Percentiles rank a stretch among this genome's conserved stretches.
phyloP scores from a whole-genome alignment of 163 green algal species.

The Scenedesmus sp. region DNA sequence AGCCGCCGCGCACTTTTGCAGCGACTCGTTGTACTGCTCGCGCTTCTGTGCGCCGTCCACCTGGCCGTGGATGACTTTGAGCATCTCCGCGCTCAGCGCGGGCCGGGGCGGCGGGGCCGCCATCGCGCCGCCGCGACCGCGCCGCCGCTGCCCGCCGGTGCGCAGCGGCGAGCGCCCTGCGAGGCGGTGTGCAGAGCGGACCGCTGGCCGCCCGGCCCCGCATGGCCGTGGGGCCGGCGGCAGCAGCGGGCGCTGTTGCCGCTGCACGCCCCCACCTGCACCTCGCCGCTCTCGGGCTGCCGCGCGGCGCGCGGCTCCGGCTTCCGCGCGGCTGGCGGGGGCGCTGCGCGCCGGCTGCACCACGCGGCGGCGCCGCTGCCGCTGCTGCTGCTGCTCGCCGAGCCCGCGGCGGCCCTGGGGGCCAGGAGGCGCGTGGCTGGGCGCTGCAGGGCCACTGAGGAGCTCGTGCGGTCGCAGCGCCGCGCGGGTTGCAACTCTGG shows the following conservation, averaged over 20 bases:
- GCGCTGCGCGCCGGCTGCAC: too few species aligned
- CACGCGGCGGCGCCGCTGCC: too few species aligned
- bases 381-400: too few species aligned
- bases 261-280: not conserved
- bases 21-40: constrained; percentile 54
- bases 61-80: constrained; percentile 58
- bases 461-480: too few species aligned
- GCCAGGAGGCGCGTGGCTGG: too few species aligned
- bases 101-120: too few species aligned
- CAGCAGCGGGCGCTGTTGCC: not conserved
- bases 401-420: too few species aligned
- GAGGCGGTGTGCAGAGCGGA: not conserved
- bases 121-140: not conserved
- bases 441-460: too few species aligned
- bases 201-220: not conserved
- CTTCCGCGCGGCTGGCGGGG: too few species aligned
- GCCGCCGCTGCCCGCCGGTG: not conserved
- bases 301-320: too few species aligned
- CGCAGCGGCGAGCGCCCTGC: not conserved
- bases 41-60: constrained; percentile 56
- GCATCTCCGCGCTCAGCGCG: constrained; percentile 49
- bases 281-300: too few species aligned
- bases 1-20: constrained; percentile 49
- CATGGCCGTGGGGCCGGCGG: not conserved
- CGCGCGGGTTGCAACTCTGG: too few species aligned